Evolutionary conservation across 805 yeast genomes (phyloP), one percentile per base, ranked within the genome.

Genomic region (Wickerhamiella brachini): DNA sequence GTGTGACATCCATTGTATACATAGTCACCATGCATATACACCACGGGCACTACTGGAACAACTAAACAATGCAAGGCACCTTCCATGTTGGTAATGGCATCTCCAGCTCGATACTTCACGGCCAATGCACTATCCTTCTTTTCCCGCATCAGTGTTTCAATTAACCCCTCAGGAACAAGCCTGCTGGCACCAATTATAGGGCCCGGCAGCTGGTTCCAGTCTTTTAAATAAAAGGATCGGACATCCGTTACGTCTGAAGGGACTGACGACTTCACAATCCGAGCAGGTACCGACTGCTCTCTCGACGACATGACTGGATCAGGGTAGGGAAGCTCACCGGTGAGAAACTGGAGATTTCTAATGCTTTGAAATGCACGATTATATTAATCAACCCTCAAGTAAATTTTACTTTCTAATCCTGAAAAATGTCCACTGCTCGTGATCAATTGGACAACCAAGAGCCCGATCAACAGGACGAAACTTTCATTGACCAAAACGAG

Each of bases 401-500:
- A 29, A 29, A 24, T 24, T 29, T 29, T 29, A 29, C n/a, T n/a
- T n/a, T n/a, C n/a, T 29, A 29, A 29, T 29, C 34, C 34, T 29
- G 12, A 12, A 22, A 23, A 38, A 21, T 21, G n/a, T 47, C 29
- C 37, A 34, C 5, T 26, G 31, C 31, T 10, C 31, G 31, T 3
- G 34, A 23, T 26, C n/a, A n/a, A 15, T 26, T 29, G 17, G 18
- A 47, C 6, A 81, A 74, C 42, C 51, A 54, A 37, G 41, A 37
- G 10, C 41, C 41, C 13, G 41, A 37, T 7, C 41, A 37, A 20
- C 41, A 37, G 17, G 60, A 62, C 31, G 62, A 57, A 10, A 59
- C 53, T 12, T 62, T 49, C 51, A 52, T 62, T 24, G 61, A 53
- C 21, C 56, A 47, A 12, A 56, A 55, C 31, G 65, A 63, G 47